These are phyloP conservation scores for Pestalotiopsis sp. DNA, from an alignment of 2,329 filamentous ascomycete genomes.

Conservation along the genomic window DNA sequence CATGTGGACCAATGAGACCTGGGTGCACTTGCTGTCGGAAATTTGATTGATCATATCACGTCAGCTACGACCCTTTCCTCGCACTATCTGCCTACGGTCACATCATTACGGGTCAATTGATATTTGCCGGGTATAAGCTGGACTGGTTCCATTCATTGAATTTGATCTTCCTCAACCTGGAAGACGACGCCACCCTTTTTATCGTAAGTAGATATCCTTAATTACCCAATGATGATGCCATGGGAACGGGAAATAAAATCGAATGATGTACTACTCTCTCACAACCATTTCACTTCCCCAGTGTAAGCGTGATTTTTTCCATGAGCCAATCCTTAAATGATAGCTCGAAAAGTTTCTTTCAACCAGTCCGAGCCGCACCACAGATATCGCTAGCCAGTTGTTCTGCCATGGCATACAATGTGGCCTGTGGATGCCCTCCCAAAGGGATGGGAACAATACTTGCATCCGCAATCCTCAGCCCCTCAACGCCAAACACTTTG, in stretches of 20 bases:
- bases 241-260: too few relatives aligned
- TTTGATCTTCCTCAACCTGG: too few relatives aligned
- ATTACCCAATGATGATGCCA: too few relatives aligned
- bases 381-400: slow-evolving; percentile 6
- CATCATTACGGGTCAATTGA: not conserved
- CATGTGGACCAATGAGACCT: not conserved
- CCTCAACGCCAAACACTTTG: not conserved
- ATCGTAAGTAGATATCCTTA: too few relatives aligned
- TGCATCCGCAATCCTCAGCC: slow-evolving; percentile 7
- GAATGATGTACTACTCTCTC: too few relatives aligned
- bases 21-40: not conserved
- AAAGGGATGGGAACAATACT: slow-evolving; percentile 7
- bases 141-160: too few relatives aligned
- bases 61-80: not conserved
- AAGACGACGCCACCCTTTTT: too few relatives aligned
- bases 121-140: not conserved
- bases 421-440: slow-evolving; percentile 7
- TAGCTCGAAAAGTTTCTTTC: not conserved
- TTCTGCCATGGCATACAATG: slow-evolving; percentile 8
- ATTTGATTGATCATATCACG: not conserved
- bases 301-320: too few relatives aligned
- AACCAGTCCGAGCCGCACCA: not conserved
- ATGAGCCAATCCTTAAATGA: too few relatives aligned
- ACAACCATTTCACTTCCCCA: too few relatives aligned
- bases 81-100: too few relatives aligned